Percentiles rank a stretch among this genome's conserved stretches.
Evolutionary conservation across 202 grass and related monocot species (phyloP).

Genomic region (Zoysia matrella): DNA sequence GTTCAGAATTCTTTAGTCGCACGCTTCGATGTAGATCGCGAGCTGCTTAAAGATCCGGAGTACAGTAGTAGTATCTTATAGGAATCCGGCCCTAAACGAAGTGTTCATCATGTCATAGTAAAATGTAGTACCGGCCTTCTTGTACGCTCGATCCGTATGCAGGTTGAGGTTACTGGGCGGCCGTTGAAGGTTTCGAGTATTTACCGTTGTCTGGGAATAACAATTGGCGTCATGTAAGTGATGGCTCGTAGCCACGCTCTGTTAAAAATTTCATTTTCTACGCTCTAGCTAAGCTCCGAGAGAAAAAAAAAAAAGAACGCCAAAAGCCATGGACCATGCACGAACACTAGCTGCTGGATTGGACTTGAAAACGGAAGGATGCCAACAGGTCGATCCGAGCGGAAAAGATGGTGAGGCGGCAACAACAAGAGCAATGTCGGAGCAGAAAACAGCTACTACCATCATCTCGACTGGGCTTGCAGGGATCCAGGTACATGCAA

Average conservation of each 20-base stretch:
- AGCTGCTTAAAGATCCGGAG: neutral
- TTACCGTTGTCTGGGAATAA: neutral
- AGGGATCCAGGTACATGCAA: conserved; percentile 1
- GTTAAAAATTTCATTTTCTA: neutral
- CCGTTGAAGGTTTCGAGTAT: neutral
- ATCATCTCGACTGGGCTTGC: neutral
- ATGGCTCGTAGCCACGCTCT: neutral
- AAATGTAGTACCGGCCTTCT: neutral
- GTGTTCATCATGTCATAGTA: neutral
- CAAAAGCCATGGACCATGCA: too few relatives aligned
- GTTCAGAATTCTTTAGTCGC: conserved; percentile 25
- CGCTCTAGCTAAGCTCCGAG: neutral
- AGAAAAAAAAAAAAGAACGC: neutral
- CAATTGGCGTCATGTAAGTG: neutral
- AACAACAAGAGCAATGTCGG: conserved; percentile 12
- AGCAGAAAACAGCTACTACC: neutral
- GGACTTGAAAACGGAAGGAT: neutral
- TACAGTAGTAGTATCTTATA: conserved; percentile 1
- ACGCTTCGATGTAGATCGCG: conserved; percentile 26
- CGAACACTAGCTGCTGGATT: neutral
- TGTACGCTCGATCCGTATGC: too few relatives aligned
- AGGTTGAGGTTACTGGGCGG: neutral
- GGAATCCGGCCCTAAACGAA: conserved; percentile 20
- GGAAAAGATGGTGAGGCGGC: neutral
- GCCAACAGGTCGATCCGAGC: neutral